phyloP scores from a whole-genome alignment of 768 basidiomycete species.

The Mrakia gelida region DNA sequence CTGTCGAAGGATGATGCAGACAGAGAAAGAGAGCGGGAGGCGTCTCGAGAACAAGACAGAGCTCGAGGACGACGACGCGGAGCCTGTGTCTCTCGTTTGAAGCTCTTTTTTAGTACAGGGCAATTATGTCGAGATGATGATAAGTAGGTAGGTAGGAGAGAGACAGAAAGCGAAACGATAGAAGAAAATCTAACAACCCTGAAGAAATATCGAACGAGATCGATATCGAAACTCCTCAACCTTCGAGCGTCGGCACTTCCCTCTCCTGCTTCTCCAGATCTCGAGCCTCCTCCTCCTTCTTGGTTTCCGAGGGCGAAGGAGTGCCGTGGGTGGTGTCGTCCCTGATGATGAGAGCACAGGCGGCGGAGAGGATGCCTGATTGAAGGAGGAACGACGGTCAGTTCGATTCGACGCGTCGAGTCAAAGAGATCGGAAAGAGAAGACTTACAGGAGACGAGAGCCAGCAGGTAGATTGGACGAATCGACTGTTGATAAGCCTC shows the following conservation, averaged over 20 bases:
- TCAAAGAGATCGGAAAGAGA: neutral
- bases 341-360: neutral
- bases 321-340: constrained; percentile 11
- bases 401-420: neutral
- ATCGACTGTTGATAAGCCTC: constrained; percentile 19
- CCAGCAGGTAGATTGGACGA: constrained; percentile 16
- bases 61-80: too few relatives aligned
- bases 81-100: too few relatives aligned
- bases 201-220: neutral
- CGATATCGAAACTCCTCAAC: neutral
- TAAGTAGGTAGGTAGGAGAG: too few relatives aligned
- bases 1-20: too few relatives aligned
- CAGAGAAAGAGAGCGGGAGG: too few relatives aligned
- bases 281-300: neutral
- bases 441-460: neutral
- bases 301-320: neutral
- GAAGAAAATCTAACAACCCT: too few relatives aligned
- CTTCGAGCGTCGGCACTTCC: neutral
- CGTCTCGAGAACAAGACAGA: too few relatives aligned
- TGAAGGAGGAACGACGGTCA: neutral
- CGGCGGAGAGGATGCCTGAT: neutral
- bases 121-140: too few relatives aligned
- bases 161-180: too few relatives aligned
- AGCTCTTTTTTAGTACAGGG: too few relatives aligned
- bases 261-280: neutral